Evolutionary conservation across 768 basidiomycete genomes (phyloP), one percentile per base, ranked within the genome.

Genomic region (Chlorophyllum brunneum): DNA sequence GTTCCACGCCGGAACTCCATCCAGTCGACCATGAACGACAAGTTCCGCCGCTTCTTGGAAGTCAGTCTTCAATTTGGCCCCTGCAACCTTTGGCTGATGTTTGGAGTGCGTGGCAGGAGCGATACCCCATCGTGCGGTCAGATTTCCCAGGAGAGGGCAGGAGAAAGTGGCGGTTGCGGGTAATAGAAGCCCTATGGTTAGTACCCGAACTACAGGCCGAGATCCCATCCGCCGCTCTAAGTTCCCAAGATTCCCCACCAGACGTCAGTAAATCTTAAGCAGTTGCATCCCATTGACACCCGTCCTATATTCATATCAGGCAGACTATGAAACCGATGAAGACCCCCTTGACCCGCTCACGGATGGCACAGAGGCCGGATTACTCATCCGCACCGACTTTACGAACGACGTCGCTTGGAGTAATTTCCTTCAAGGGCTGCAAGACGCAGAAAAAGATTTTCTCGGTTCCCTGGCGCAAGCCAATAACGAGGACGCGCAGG

Each of bases 381-480:
- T 90, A 54, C 62, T 91, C 40, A 62, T 91, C n/a, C 82, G 89
- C 33, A 85, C 88, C 8, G 86, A 91, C 59, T 90, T 77, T 63
- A 74, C 81, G 7, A 67, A 86, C 61, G 85, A 89, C 29, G 68
- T 70, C 5, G 80, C 87, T 1, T 91, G 88, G 88, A 61, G 68
- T 10, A 55, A 64, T 0, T 88, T 90, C 64, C 67, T 64, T 51
- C 56, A 62, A 4, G 72, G 72, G 52, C 68, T 92, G 9, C 70
- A 72, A 42, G 73, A 71, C 5, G 75, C 76, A 9, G 87, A 89
- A 59, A 75, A 72, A 51, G 86, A 88, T 23, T 70, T 86, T 15
- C 54, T 71, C 13, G 57, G 59, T 11, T 61, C 63, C 20, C 27
- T 65, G 24, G 23, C 27, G n/a, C 29, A n/a, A 34, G 13, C 7